phyloP scores from a whole-genome alignment of 2,329 filamentous ascomycete species.

The Penicillium sp. region DNA sequence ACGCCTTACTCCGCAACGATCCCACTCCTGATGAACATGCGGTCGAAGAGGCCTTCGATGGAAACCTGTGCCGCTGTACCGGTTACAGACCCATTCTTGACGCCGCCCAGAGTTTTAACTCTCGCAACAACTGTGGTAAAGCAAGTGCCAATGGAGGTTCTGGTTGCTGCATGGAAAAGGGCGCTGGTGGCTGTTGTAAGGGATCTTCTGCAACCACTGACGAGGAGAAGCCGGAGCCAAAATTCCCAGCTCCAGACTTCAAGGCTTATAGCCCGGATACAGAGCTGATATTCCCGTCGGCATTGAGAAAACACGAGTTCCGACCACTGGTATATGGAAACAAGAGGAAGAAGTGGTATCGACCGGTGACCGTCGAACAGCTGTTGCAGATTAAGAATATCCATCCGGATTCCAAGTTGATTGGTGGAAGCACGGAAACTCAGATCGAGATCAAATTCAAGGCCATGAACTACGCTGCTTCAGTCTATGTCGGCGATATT shows the following conservation, averaged over 20 bases:
- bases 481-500: constrained; percentile 92
- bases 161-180: constrained; percentile 73
- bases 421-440: constrained; percentile 93
- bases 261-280: constrained; percentile 94
- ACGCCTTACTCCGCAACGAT: constrained; percentile 87
- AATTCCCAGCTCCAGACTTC: constrained; percentile 84
- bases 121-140: constrained; percentile 58
- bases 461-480: constrained; percentile 83
- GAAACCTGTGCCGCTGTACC: constrained; percentile 92
- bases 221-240: constrained; percentile 42
- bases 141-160: constrained; percentile 59
- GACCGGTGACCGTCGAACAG: constrained; percentile 82
- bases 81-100: constrained; percentile 93
- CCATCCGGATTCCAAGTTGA: constrained; percentile 85
- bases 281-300: constrained; percentile 90
- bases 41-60: constrained; percentile 94
- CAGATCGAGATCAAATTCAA: constrained; percentile 99
- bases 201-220: constrained; percentile 47
- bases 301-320: constrained; percentile 78
- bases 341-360: constrained; percentile 90
- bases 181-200: constrained; percentile 69
- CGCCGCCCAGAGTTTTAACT: constrained; percentile 80
- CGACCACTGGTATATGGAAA: constrained; percentile 86
- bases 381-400: constrained; percentile 87
- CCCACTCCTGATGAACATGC: constrained; percentile 74